phyloP scores from a whole-genome alignment of 805 yeast genomes.

The Teunomyces kruisii region DNA sequence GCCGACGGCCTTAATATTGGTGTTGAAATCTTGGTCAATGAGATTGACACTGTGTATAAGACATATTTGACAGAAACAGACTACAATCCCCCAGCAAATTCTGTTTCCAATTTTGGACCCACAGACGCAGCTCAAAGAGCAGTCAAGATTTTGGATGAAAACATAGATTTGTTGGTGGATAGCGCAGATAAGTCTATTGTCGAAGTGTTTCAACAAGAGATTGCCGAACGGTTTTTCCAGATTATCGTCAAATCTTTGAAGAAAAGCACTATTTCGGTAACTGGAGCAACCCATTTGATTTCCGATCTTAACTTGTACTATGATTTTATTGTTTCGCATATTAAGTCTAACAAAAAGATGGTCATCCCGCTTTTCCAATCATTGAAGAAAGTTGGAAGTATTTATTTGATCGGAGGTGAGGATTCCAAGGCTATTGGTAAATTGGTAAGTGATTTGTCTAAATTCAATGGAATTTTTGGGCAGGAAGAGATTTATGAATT shows the following conservation, averaged over 20 bases:
- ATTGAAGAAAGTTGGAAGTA: slow-evolving; percentile 79
- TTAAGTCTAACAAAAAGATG: slow-evolving; percentile 59
- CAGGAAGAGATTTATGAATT: slow-evolving; percentile 95
- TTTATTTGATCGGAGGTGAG: slow-evolving; percentile 66
- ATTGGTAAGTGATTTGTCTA: slow-evolving; percentile 75
- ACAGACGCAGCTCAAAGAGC: slow-evolving; percentile 66
- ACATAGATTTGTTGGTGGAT: slow-evolving; percentile 71
- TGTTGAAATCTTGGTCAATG: slow-evolving; percentile 82
- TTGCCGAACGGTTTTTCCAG: slow-evolving; percentile 82
- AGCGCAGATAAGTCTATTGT: slow-evolving; percentile 84
- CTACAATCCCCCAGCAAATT: slow-evolving; percentile 49
- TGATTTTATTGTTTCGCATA: slow-evolving; percentile 55
- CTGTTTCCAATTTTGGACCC: slow-evolving; percentile 29
- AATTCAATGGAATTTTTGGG: slow-evolving; percentile 84
- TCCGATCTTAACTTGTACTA: slow-evolving; percentile 80
- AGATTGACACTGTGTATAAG: slow-evolving; percentile 62
- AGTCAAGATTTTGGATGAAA: slow-evolving; percentile 62
- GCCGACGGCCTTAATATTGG: slow-evolving; percentile 94
- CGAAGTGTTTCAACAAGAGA: slow-evolving; percentile 92
- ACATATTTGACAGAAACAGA: slow-evolving; percentile 60
- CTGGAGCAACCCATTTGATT: slow-evolving; percentile 81
- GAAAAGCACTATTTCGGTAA: slow-evolving; percentile 64
- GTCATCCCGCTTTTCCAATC: slow-evolving; percentile 77
- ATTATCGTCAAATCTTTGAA: slow-evolving; percentile 76
- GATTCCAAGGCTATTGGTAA: slow-evolving; percentile 85